phyloP scores from a whole-genome alignment of 2,329 filamentous ascomycete genomes.

The Atkinsonella texensis region DNA sequence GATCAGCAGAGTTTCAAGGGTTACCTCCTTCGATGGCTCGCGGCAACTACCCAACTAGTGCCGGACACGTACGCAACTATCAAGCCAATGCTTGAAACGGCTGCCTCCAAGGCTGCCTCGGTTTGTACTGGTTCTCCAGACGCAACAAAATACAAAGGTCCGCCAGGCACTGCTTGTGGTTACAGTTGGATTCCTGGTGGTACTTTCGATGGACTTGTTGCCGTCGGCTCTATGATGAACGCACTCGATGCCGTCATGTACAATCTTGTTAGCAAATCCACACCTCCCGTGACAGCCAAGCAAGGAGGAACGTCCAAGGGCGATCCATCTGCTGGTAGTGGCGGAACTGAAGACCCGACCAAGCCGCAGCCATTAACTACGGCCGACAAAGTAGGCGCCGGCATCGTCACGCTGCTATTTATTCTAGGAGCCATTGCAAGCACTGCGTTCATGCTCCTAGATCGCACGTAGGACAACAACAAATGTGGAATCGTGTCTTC shows the following conservation, averaged over 20 bases:
- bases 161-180: slow-evolving; percentile 51
- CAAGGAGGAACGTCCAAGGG: slow-evolving; percentile 49
- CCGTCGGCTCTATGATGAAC: slow-evolving; percentile 61
- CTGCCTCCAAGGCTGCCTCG: slow-evolving; percentile 38
- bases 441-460: slow-evolving; percentile 35
- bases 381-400: slow-evolving; percentile 42
- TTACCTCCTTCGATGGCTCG: slow-evolving; percentile 57
- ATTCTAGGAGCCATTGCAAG: slow-evolving; percentile 36
- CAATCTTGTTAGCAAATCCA: slow-evolving; percentile 34
- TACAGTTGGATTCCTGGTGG: slow-evolving; percentile 45
- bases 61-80: slow-evolving; percentile 39
- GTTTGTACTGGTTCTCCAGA: slow-evolving; percentile 36
- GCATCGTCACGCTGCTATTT: slow-evolving; percentile 40
- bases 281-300: slow-evolving; percentile 35
- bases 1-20: slow-evolving; percentile 70
- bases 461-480: slow-evolving; percentile 8
- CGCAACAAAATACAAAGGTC: slow-evolving; percentile 33
- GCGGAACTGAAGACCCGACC: slow-evolving; percentile 16
- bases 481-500: background rate
- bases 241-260: slow-evolving; percentile 52
- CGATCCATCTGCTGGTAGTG: slow-evolving; percentile 22
- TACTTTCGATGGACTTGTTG: slow-evolving; percentile 45
- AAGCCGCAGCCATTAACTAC: slow-evolving; percentile 28
- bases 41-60: slow-evolving; percentile 40
- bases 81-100: slow-evolving; percentile 36